These are phyloP conservation scores for Mollisiaceae sp. DNA, from an alignment of 2,329 filamentous ascomycete species.

Conservation along the genomic window DNA sequence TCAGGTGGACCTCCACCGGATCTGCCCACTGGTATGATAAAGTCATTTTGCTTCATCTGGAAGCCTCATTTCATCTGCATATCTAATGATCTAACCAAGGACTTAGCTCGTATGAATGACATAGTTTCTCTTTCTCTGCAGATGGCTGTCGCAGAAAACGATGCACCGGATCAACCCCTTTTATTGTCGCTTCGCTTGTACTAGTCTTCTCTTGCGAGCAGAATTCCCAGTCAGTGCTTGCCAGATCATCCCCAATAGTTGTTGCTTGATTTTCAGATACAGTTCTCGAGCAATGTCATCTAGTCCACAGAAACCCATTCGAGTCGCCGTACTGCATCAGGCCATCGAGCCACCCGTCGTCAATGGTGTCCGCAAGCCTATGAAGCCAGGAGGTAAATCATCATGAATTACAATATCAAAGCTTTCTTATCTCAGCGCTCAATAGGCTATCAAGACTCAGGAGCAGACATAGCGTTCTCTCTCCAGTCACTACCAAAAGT, in stretches of 20 bases:
- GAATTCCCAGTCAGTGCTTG: background rate
- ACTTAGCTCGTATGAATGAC: background rate
- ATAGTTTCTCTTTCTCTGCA: background rate
- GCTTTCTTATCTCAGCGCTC: slow-evolving; percentile 4
- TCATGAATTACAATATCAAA: background rate
- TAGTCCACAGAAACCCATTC: background rate
- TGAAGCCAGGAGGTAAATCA: slow-evolving; percentile 51
- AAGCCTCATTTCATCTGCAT: too few relatives aligned
- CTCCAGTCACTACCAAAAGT: slow-evolving; percentile 42
- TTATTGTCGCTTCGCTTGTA: background rate
- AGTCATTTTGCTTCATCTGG: too few relatives aligned
- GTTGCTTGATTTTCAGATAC: background rate
- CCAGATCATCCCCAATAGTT: background rate
- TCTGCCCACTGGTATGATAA: too few relatives aligned
- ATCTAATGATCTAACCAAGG: too few relatives aligned
- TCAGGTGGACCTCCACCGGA: too few relatives aligned
- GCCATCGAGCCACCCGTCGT: slow-evolving; percentile 53
- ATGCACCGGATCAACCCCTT: background rate
- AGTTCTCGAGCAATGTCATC: background rate
- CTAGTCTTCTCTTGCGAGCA: background rate
- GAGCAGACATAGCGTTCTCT: slow-evolving; percentile 53
- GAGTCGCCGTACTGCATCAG: slow-evolving; percentile 53
- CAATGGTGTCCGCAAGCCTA: slow-evolving; percentile 53
- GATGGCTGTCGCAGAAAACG: background rate
- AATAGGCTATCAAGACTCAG: slow-evolving; percentile 54